Evolutionary conservation across 495 filamentous ascomycete genomes (phyloP).

Genomic region (Lasiosphaeria hispida): DNA sequence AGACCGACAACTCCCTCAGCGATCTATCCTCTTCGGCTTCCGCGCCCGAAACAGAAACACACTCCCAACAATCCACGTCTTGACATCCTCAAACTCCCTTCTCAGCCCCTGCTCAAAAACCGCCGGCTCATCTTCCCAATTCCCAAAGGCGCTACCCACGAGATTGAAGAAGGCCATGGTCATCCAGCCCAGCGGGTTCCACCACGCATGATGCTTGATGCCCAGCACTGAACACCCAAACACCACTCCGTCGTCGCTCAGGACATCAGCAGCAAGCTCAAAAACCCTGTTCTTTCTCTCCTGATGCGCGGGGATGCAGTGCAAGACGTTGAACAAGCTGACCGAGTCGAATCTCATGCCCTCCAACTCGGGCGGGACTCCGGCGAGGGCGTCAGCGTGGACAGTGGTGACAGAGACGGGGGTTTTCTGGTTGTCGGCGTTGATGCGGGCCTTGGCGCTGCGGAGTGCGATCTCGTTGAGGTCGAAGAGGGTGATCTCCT

Average conservation of each 20-base stretch:
- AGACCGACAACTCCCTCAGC: no score
- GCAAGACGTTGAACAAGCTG: constrained; percentile 41
- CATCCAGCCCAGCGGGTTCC: constrained; percentile 32
- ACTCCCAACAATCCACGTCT: constrained; percentile 27
- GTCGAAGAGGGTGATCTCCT: constrained; percentile 31
- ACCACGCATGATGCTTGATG: background rate
- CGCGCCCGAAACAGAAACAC: constrained; percentile 15
- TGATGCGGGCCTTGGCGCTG: constrained; percentile 15
- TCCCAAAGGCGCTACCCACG: constrained; percentile 25
- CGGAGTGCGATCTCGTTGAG: constrained; percentile 27
- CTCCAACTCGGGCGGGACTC: constrained; percentile 11
- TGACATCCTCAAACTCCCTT: constrained; percentile 29
- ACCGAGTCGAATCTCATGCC: constrained; percentile 33
- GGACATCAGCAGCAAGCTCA: constrained; percentile 19
- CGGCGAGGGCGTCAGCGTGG: constrained; percentile 21
- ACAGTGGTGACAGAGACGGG: constrained; percentile 12
- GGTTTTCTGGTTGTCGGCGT: background rate
- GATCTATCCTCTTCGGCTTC: constrained; percentile 7
- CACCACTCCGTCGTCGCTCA: constrained; percentile 34
- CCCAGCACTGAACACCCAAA: constrained; percentile 37
- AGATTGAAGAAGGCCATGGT: constrained; percentile 30
- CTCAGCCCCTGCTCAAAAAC: constrained; percentile 38
- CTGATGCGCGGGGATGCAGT: constrained; percentile 34
- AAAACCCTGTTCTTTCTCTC: constrained; percentile 27
- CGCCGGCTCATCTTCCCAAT: constrained; percentile 25